Conservation (phyloP, 352 stramenopile species). For the Globisporangium rhizosaccharum region DNA sequence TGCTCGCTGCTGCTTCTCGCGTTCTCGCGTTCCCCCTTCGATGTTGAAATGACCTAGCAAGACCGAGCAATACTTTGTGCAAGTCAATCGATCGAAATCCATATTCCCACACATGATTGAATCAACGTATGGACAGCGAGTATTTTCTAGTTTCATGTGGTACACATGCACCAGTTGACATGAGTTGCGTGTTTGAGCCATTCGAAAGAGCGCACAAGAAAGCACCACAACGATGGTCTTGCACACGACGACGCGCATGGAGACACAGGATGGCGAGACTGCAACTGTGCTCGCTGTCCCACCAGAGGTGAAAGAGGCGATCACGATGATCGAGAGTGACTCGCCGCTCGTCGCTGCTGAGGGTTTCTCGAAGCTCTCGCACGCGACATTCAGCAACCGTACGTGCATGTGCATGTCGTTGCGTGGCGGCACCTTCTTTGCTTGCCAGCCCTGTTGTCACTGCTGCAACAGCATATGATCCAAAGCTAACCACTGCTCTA, state of each 20-base stretch:
- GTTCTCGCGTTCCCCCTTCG: neutral
- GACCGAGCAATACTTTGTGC: too few relatives aligned
- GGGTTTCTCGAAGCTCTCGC: slow-evolving; percentile 64
- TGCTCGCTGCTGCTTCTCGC: slow-evolving; percentile 15
- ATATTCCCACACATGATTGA: too few relatives aligned
- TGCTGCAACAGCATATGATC: neutral
- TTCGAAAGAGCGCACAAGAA: neutral
- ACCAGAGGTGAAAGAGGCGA: slow-evolving; percentile 47
- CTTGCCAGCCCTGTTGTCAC: neutral
- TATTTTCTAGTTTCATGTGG: too few relatives aligned
- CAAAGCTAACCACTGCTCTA: neutral
- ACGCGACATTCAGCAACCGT: slow-evolving; percentile 80
- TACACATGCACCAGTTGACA: too few relatives aligned
- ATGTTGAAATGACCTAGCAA: neutral
- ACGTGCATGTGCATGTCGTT: slow-evolving; percentile 6
- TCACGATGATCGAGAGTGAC: slow-evolving; percentile 50
- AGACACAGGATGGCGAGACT: slow-evolving; percentile 31
- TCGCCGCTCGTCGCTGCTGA: slow-evolving; percentile 48
- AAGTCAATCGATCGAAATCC: too few relatives aligned
- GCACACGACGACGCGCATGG: slow-evolving; percentile 45
- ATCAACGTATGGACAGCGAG: too few relatives aligned
- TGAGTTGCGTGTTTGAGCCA: too few relatives aligned
- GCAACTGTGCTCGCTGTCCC: slow-evolving; percentile 26
- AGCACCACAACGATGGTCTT: slow-evolving; percentile 21
- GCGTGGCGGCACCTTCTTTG: neutral